Percentiles rank a stretch among this genome's conserved stretches.
These are phyloP conservation scores for Venturia carpophila DNA, from an alignment of 2,329 filamentous ascomycete genomes.

Conservation along the genomic window DNA sequence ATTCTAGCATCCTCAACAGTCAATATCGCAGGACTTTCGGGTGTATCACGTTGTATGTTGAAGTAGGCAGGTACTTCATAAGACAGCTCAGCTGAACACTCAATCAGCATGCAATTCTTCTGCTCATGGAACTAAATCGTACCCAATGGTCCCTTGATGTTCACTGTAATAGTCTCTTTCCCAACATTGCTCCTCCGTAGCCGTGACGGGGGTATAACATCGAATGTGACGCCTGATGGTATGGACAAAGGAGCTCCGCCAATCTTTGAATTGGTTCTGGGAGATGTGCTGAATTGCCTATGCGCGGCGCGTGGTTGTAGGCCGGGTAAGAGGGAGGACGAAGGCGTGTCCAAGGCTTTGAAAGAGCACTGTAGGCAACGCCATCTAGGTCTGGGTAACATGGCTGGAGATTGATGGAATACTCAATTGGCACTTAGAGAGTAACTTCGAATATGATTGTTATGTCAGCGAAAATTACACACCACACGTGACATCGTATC, in stretches of 20 bases:
- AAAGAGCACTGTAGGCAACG: slow-evolving; percentile 4
- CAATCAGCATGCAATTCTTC: neutral
- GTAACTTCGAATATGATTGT: neutral
- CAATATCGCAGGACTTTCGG: slow-evolving; percentile 56
- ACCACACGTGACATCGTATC: neutral
- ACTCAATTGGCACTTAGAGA: neutral
- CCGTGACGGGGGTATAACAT: slow-evolving; percentile 55
- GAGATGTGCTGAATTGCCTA: slow-evolving; percentile 5
- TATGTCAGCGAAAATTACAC: neutral
- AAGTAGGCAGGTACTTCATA: slow-evolving; percentile 76
- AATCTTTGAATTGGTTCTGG: slow-evolving; percentile 50
- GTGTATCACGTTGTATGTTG: slow-evolving; percentile 58
- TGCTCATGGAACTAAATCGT: slow-evolving; percentile 23
- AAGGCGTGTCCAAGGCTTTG: neutral
- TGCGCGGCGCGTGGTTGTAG: slow-evolving; percentile 11
- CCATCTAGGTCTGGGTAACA: slow-evolving; percentile 16
- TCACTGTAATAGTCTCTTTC: slow-evolving; percentile 55
- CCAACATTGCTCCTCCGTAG: slow-evolving; percentile 52
- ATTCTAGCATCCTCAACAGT: slow-evolving; percentile 59
- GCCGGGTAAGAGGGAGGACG: neutral
- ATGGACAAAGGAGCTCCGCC: slow-evolving; percentile 55
- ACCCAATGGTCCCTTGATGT: slow-evolving; percentile 76
- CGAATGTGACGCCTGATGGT: slow-evolving; percentile 57
- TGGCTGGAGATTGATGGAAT: neutral
- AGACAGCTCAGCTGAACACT: slow-evolving; percentile 58